phyloP scores from a whole-genome alignment of 352 stramenopile genomes.

The Pythium guiyangense region DNA sequence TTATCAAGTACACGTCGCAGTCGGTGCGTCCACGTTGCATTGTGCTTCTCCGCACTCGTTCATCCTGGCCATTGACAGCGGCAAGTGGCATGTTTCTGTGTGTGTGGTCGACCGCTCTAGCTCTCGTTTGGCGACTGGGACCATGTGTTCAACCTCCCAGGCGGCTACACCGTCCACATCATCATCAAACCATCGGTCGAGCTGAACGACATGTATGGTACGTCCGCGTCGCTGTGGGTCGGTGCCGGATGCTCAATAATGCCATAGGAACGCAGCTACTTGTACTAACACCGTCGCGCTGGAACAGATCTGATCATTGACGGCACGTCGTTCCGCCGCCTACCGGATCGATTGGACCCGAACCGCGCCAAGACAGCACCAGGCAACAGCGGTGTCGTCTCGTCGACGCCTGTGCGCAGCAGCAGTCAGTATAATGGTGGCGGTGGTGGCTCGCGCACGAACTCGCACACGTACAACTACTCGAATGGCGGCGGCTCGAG shows the following conservation, averaged over 20 bases:
- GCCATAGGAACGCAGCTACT: too few relatives aligned
- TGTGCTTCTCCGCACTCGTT: background rate
- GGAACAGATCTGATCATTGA: slow-evolving; percentile 74
- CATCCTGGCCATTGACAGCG: background rate
- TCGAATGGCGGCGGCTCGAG: slow-evolving; percentile 19
- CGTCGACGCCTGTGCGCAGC: slow-evolving; percentile 23
- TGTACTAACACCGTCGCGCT: background rate
- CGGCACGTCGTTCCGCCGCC: slow-evolving; percentile 68
- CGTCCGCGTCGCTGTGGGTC: background rate
- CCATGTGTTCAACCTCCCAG: slow-evolving; percentile 80
- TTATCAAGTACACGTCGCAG: slow-evolving; percentile 74
- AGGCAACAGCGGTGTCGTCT: slow-evolving; percentile 18
- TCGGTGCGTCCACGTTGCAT: slow-evolving; percentile 28
- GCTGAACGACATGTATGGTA: slow-evolving; percentile 87
- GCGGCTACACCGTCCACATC: slow-evolving; percentile 74
- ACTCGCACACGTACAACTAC: slow-evolving; percentile 45
- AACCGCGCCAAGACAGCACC: slow-evolving; percentile 19
- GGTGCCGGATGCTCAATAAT: too few relatives aligned
- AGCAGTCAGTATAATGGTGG: slow-evolving; percentile 4
- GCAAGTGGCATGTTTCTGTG: background rate
- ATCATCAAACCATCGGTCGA: slow-evolving; percentile 85
- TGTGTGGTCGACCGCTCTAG: slow-evolving; percentile 14
- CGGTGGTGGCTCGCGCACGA: slow-evolving; percentile 20
- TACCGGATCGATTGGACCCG: slow-evolving; percentile 59
- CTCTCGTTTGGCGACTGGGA: slow-evolving; percentile 83